phyloP scores from a whole-genome alignment of 2,329 filamentous ascomycete species.

The Epichloe hybrida region DNA sequence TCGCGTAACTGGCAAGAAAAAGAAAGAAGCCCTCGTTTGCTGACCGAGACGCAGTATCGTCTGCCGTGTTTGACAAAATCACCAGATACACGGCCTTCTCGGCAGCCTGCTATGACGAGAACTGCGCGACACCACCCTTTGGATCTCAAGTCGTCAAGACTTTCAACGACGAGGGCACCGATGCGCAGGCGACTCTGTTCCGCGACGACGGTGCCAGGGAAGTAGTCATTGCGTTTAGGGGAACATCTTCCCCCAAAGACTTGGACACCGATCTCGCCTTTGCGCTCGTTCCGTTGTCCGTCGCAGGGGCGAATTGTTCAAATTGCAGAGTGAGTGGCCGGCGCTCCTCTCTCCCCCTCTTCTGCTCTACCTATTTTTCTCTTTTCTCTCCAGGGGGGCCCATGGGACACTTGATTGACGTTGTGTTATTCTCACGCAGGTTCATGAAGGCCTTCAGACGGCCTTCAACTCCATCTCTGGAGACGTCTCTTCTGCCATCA shows the following conservation, averaged over 20 bases:
- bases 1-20: too few relatives aligned
- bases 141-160: background rate
- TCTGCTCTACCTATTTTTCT: too few relatives aligned
- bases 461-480: background rate
- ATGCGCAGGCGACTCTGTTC: slow-evolving; percentile 3
- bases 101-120: background rate
- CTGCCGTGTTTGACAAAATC: slow-evolving; percentile 1
- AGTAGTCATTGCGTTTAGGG: slow-evolving; percentile 3
- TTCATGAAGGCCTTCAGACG: background rate
- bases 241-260: slow-evolving; percentile 1
- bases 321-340: background rate
- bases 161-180: background rate
- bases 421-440: background rate
- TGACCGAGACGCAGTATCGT: background rate
- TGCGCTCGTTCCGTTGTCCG: background rate
- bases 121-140: background rate
- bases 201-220: background rate
- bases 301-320: background rate
- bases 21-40: background rate
- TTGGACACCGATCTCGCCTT: slow-evolving; percentile 1
- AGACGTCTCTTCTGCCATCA: background rate
- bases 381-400: too few relatives aligned
- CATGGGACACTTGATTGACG: too few relatives aligned
- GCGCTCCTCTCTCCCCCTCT: too few relatives aligned
- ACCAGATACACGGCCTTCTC: background rate